Conservation (phyloP, 345 rosid species). For the Syzygium jambos region DNA sequence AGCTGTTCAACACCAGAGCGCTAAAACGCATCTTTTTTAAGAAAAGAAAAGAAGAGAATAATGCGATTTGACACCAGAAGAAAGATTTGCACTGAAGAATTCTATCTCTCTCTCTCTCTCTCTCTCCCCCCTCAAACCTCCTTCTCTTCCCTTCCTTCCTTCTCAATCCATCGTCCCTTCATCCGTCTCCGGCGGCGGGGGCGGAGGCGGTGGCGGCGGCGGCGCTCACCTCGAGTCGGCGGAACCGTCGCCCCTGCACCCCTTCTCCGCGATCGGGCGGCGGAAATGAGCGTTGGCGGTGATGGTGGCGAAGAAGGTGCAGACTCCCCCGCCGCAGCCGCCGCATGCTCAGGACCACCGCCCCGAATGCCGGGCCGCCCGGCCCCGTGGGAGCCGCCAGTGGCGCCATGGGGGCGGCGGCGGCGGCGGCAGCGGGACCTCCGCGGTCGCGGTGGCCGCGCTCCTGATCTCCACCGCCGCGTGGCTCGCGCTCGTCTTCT, state of each 20-base stretch:
- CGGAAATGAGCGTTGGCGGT: slow-evolving; percentile 14
- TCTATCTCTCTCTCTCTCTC: not conserved
- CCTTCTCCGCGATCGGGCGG: not conserved
- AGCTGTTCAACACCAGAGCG: not conserved
- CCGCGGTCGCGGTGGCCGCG: slow-evolving; percentile 40
- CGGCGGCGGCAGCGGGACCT: slow-evolving; percentile 46
- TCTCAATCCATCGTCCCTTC: not conserved
- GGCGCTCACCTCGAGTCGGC: not conserved
- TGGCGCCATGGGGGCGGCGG: slow-evolving; percentile 25
- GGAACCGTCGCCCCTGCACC: not conserved
- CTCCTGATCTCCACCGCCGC: slow-evolving; percentile 61
- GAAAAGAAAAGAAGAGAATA: not conserved
- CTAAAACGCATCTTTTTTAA: not conserved
- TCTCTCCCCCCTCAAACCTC: not conserved
- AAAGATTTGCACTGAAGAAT: no score
- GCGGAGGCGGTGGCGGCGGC: not conserved
- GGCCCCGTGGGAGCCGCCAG: slow-evolving; percentile 26
- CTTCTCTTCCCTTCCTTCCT: not conserved
- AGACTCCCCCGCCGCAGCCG: not conserved
- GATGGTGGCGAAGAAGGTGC: slow-evolving; percentile 8
- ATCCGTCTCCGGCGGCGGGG: not conserved
- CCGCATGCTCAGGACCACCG: not conserved
- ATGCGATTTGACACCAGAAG: not conserved
- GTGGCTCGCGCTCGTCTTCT: slow-evolving; percentile 83
- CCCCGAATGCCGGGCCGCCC: slow-evolving; percentile 14